These are phyloP conservation scores for Eimeria praecox DNA, from an alignment of 169 alveolate genomes.

Conservation along the genomic window DNA sequence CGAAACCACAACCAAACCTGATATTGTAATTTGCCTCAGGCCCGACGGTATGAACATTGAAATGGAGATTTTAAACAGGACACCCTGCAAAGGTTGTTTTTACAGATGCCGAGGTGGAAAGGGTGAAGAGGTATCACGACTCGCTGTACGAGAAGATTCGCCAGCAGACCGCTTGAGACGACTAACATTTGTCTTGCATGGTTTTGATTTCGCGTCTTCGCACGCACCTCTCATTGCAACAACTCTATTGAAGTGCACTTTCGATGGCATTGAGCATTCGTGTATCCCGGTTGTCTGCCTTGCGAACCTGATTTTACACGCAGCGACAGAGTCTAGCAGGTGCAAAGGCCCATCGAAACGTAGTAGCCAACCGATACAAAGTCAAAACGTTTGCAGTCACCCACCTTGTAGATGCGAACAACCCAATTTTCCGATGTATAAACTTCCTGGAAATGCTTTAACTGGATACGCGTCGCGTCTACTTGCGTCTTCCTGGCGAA, in stretches of 20 bases:
- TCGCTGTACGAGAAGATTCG: constrained; percentile 71
- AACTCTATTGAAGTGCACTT: constrained; percentile 52
- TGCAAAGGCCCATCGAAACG: background rate
- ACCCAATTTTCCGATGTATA: constrained; percentile 98
- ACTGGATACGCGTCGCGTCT: constrained; percentile 87
- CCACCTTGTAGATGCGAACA: constrained; percentile 97
- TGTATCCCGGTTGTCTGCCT: constrained; percentile 46
- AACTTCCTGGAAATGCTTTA: constrained; percentile 97
- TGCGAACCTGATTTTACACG: constrained; percentile 68
- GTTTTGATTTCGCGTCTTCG: constrained; percentile 12
- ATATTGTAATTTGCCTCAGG: constrained; percentile 25
- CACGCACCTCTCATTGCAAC: background rate
- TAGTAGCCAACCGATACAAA: background rate
- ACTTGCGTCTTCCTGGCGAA: constrained; percentile 90
- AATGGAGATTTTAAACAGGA: background rate
- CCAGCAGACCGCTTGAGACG: constrained; percentile 72
- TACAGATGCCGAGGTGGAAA: constrained; percentile 76
- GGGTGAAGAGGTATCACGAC: constrained; percentile 74
- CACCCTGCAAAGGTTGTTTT: background rate
- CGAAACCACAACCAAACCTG: constrained; percentile 1
- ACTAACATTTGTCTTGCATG: constrained; percentile 28
- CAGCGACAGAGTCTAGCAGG: constrained; percentile 8
- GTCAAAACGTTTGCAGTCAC: background rate
- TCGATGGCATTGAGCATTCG: constrained; percentile 67
- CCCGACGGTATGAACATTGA: constrained; percentile 74